Percentiles rank a stretch among this genome's conserved stretches.
Conservation (phyloP, 371 early-diverging fungal species). For the Syncephalastrum contaminatum region DNA sequence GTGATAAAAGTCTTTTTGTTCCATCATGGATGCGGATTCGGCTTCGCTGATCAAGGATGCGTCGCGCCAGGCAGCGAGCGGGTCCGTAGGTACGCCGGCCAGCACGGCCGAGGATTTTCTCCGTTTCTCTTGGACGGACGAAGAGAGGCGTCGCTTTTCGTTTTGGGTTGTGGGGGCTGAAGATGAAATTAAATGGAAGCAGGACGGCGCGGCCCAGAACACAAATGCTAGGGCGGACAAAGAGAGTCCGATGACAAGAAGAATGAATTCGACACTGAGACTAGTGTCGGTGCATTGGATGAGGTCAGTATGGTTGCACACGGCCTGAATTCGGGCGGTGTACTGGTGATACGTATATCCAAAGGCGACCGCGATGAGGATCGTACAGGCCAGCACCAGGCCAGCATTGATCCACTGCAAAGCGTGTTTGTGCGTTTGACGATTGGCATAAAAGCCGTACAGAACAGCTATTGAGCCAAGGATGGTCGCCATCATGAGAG, state of each 20-base stretch:
- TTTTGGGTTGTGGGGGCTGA: conserved; percentile 7
- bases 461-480: conserved; percentile 21
- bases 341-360: conserved; percentile 18
- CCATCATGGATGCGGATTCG: not conserved
- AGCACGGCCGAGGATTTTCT: not conserved
- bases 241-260: conserved; percentile 23
- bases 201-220: conserved; percentile 7
- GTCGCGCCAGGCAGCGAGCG: conserved; percentile 6
- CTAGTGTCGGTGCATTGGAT: conserved; percentile 18
- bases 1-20: not conserved
- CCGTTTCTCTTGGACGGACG: not conserved
- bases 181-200: not conserved
- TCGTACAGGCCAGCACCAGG: conserved; percentile 12
- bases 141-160: conserved; percentile 3
- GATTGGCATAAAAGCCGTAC: conserved; percentile 22
- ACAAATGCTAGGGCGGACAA: conserved; percentile 20
- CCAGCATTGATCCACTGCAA: conserved; percentile 23
- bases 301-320: conserved; percentile 11
- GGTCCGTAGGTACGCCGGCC: conserved; percentile 1
- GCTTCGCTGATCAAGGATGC: conserved; percentile 3
- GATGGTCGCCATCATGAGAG: conserved; percentile 22
- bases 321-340: conserved; percentile 5
- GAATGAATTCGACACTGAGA: conserved; percentile 24
- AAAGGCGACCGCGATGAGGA: conserved; percentile 20
- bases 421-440: conserved; percentile 7